Base-by-base conservation (phyloP, 2,329 filamentous ascomycete species). In the Neurospora crassa region DNA sequence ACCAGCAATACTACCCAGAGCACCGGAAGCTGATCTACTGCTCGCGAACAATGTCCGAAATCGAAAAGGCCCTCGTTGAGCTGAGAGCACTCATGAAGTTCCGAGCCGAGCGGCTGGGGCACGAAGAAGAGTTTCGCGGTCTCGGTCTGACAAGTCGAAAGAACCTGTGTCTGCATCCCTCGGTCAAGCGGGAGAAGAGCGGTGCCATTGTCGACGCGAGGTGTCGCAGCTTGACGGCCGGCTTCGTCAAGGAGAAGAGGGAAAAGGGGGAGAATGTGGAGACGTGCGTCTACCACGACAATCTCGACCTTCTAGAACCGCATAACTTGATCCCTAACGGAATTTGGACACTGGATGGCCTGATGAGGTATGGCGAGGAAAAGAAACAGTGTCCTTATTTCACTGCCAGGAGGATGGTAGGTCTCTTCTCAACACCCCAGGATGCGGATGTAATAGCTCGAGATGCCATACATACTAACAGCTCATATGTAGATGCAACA, bases 301-400 rank as follows among this genome's bases (percentile, higher is more conserved):
- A 99, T 77, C 89, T 99, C 63, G 95, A 99, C 79, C 87, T 97
- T 18, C 88, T 98, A 37, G 96, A 99, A 78, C 93, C 96, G 2
- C 94, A 97, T 79, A 97, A 97, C 76, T 86, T 99, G 42, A 91
- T 99, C 41, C 96, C 96, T 0, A 93, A 96, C 29, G 96, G 96
- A 7, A 93, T 99, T 2, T 99, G 96, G 89, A 98, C 96, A 0
- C 88, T 99, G 69, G 96, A 99, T 76, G 93, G 90, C 16, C 88
- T 99, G 68, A 82, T 97, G 71, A 89, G 88, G 74, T 98, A 99
- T 77, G 95, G 96, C 70, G 95, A 99, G 81, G 87, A 97, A 77
- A 90, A 97, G 74, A 97, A 97, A 79, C 96, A 98, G 80, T 99
- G 96, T 76, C 96, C 96, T 0, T 99, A 99, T 80, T 99, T 99